Evolutionary conservation across 495 filamentous ascomycete genomes (phyloP).

Genomic region (Trypethelium eluteriae): DNA sequence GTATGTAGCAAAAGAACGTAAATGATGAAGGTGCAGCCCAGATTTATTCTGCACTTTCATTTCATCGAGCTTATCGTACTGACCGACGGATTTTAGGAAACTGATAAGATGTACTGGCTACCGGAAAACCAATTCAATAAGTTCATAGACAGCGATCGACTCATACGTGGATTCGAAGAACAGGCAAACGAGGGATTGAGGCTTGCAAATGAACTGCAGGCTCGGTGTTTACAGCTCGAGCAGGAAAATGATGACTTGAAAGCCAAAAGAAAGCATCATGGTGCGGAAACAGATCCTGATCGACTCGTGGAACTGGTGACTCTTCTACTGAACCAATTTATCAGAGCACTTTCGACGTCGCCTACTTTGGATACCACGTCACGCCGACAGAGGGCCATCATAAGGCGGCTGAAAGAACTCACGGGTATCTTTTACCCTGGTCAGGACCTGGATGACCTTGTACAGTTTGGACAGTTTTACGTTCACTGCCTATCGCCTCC

Average conservation of each 20-base stretch:
- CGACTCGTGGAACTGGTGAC: neutral
- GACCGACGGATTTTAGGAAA: neutral
- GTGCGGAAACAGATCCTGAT: neutral
- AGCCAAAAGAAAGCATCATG: neutral
- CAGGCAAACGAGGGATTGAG: neutral
- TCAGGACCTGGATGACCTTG: neutral
- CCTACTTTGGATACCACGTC: neutral
- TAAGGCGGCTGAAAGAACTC: neutral
- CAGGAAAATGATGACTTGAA: neutral
- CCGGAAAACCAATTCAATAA: neutral
- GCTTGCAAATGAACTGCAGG: neutral
- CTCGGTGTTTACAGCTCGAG: neutral
- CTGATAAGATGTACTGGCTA: neutral
- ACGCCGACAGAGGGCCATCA: neutral
- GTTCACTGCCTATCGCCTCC: neutral
- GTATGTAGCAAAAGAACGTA: no score
- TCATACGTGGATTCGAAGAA: neutral
- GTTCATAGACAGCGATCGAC: neutral
- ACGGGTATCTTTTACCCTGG: neutral
- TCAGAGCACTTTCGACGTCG: neutral
- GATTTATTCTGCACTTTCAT: no score
- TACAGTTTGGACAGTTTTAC: neutral
- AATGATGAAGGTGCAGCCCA: no score
- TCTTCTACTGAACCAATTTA: neutral
- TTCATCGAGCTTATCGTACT: neutral